These are phyloP conservation scores for Coemansia sp. DNA, from an alignment of 192 early-diverging fungal species.

Conservation along the genomic window DNA sequence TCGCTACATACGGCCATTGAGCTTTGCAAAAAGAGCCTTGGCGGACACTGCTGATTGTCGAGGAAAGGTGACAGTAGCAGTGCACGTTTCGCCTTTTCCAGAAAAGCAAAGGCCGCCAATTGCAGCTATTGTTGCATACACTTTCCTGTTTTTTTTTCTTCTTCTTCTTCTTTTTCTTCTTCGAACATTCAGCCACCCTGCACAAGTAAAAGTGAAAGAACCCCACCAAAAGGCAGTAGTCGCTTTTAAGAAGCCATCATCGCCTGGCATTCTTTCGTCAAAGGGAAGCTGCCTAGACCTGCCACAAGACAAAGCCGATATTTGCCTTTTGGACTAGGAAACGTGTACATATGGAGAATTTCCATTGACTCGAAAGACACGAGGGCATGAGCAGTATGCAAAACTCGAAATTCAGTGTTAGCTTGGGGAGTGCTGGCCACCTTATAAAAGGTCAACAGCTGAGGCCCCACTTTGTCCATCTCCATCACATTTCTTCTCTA, in stretches of 20 bases:
- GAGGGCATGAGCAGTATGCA: background rate
- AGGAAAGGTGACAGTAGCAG: background rate
- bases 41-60: background rate
- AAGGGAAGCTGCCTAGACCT: background rate
- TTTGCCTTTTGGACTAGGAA: background rate
- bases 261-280: background rate
- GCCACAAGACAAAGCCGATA: background rate
- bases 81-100: background rate
- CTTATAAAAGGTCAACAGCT: background rate
- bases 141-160: background rate
- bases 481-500: background rate
- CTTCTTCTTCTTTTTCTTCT: too few species aligned
- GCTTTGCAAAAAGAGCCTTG: background rate
- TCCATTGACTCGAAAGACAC: background rate
- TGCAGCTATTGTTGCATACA: background rate
- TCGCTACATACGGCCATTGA: background rate
- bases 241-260: background rate
- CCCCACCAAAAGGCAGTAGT: background rate
- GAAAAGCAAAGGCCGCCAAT: background rate
- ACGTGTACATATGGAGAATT: background rate
- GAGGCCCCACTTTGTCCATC: background rate
- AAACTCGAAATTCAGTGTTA: background rate
- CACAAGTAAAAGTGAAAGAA: background rate
- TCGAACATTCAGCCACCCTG: background rate
- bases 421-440: background rate